Percentiles rank a stretch among this genome's conserved stretches.
Conservation (phyloP, 164 flowering plant genomes). For the Berberis thunbergii region DNA sequence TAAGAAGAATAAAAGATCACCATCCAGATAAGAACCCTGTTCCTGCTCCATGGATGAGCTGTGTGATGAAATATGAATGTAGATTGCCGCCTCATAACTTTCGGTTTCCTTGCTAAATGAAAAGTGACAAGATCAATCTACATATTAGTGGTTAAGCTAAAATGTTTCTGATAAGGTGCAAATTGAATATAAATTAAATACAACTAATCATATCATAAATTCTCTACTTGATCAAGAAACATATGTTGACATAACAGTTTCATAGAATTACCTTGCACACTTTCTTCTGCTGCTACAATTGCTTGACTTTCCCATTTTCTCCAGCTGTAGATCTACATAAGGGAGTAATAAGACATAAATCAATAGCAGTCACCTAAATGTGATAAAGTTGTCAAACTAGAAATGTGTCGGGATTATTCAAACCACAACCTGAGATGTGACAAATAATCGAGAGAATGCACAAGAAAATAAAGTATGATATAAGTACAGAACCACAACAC, state of each 20-base stretch:
- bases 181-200: too few species aligned
- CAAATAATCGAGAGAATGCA: too few species aligned
- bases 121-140: not conserved
- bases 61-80: slow-evolving; percentile 80
- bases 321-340: slow-evolving; percentile 85
- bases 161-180: too few species aligned
- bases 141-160: too few species aligned
- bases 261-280: slow-evolving; percentile 40
- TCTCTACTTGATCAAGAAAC: too few species aligned
- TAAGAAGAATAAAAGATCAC: slow-evolving; percentile 30
- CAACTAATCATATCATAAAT: too few species aligned
- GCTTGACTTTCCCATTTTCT: slow-evolving; percentile 82
- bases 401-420: too few species aligned
- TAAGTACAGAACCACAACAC: too few species aligned
- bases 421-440: too few species aligned
- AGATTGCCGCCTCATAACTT: slow-evolving; percentile 64
- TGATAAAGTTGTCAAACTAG: not conserved
- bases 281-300: slow-evolving; percentile 23
- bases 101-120: slow-evolving; percentile 35
- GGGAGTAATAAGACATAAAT: not conserved
- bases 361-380: not conserved
- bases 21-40: slow-evolving; percentile 84
- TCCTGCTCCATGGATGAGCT: slow-evolving; percentile 95
- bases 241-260: too few species aligned
- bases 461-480: too few species aligned